Conservation (phyloP, 768 basidiomycete species). For the Glaciozyma martinii region DNA sequence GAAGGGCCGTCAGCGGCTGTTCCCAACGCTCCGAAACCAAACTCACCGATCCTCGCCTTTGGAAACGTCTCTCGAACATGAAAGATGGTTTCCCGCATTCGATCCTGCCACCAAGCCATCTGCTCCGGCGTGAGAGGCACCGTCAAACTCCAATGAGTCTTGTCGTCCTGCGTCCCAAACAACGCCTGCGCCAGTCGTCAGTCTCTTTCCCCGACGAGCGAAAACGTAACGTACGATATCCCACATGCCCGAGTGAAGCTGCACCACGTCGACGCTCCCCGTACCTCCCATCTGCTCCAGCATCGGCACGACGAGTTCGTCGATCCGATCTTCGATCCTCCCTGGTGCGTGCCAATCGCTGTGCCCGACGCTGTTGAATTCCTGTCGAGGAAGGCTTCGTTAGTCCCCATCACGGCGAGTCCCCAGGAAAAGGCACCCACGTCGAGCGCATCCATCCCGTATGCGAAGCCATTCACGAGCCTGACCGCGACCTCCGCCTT, state of each 20-base stretch:
- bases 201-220: background rate
- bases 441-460: constrained; percentile 31
- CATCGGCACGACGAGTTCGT: constrained; percentile 21
- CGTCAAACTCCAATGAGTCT: constrained; percentile 21
- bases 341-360: constrained; percentile 29
- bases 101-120: constrained; percentile 31
- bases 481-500: constrained; percentile 10
- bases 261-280: constrained; percentile 23
- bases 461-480: constrained; percentile 29
- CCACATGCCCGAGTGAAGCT: constrained; percentile 30
- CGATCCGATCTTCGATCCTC: constrained; percentile 25
- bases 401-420: too few relatives aligned
- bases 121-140: constrained; percentile 26
- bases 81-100: constrained; percentile 22
- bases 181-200: constrained; percentile 11
- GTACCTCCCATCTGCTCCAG: constrained; percentile 26
- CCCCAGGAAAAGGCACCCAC: background rate
- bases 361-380: constrained; percentile 30
- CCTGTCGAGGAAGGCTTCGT: too few relatives aligned
- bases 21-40: too few relatives aligned
- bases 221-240: constrained; percentile 15
- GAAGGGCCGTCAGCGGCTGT: too few relatives aligned
- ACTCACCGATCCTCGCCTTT: constrained; percentile 5
- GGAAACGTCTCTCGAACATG: constrained; percentile 28
- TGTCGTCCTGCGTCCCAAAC: constrained; percentile 32